Percentiles rank a stretch among this genome's conserved stretches.
Evolutionary conservation across 2,329 filamentous ascomycete species (phyloP).

Genomic region (Xylariaceae sp.): DNA sequence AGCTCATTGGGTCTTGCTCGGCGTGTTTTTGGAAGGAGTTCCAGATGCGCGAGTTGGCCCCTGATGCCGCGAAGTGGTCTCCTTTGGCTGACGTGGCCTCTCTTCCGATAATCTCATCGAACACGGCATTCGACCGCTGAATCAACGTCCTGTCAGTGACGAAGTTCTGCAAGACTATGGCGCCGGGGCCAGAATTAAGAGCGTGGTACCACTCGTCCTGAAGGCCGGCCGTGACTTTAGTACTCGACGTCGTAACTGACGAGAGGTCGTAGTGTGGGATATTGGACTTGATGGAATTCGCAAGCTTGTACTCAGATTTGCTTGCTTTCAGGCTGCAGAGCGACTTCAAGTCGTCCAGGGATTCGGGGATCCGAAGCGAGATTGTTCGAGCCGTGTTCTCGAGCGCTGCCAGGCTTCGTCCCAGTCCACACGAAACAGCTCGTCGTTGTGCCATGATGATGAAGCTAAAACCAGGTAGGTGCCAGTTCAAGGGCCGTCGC

Average conservation of each 20-base stretch:
- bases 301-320: slow-evolving; percentile 11
- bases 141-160: slow-evolving; percentile 42
- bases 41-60: slow-evolving; percentile 60
- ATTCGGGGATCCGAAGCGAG: too few species aligned
- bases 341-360: too few species aligned
- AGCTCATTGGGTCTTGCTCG: slow-evolving; percentile 46
- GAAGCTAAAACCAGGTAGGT: too few species aligned
- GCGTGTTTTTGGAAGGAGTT: slow-evolving; percentile 63
- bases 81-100: slow-evolving; percentile 38
- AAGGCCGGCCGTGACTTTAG: slow-evolving; percentile 30
- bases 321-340: too few species aligned
- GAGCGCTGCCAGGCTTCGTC: too few species aligned
- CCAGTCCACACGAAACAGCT: too few species aligned
- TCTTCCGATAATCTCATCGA: slow-evolving; percentile 44
- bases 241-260: slow-evolving; percentile 20
- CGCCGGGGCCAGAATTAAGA: slow-evolving; percentile 53
- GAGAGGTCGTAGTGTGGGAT: slow-evolving; percentile 25
- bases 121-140: slow-evolving; percentile 44
- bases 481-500: too few species aligned
- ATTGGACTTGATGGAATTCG: slow-evolving; percentile 11
- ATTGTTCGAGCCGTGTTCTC: too few species aligned
- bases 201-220: slow-evolving; percentile 60
- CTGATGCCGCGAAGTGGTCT: slow-evolving; percentile 57
- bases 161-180: slow-evolving; percentile 54
- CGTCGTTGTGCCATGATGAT: too few species aligned